These are phyloP conservation scores for Botryotinia narcissicola DNA, from an alignment of 2,329 filamentous ascomycete species.

Conservation along the genomic window DNA sequence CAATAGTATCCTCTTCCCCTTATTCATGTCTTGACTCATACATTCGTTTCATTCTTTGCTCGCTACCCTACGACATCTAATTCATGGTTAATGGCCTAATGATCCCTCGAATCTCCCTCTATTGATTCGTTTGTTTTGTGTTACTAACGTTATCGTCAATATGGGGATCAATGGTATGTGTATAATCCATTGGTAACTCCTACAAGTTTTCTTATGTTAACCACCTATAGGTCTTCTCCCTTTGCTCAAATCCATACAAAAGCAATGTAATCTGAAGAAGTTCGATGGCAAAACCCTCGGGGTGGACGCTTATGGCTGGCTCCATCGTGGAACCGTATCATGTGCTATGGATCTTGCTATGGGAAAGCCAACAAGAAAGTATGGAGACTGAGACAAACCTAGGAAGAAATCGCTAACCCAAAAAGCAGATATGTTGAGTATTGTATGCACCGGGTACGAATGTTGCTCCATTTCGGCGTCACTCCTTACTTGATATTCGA, in stretches of 20 bases:
- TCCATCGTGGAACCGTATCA: constrained; percentile 86
- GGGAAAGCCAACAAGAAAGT: constrained; percentile 85
- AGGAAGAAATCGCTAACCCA: constrained; percentile 16
- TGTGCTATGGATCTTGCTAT: constrained; percentile 90
- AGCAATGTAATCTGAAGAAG: constrained; percentile 80
- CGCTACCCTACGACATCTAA: constrained; percentile 5
- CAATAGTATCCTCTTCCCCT: background rate
- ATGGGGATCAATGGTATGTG: constrained; percentile 30
- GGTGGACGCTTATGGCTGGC: constrained; percentile 98
- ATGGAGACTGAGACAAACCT: constrained; percentile 37
- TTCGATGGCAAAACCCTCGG: constrained; percentile 85
- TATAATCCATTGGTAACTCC: background rate
- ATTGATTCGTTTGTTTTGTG: constrained; percentile 27
- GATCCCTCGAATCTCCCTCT: constrained; percentile 25
- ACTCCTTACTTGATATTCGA: constrained; percentile 97
- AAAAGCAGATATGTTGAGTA: constrained; percentile 77
- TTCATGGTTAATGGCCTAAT: background rate
- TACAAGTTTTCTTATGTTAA: constrained; percentile 27
- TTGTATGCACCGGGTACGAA: constrained; percentile 83
- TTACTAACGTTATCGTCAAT: constrained; percentile 24
- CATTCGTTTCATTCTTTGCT: constrained; percentile 14
- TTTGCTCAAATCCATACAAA: constrained; percentile 94
- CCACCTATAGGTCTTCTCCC: constrained; percentile 69
- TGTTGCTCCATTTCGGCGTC: constrained; percentile 90
- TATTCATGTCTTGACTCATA: constrained; percentile 2